Conservation (phyloP, 108 stramenopile genomes). For the Pseudonitzschia multiseries region DNA sequence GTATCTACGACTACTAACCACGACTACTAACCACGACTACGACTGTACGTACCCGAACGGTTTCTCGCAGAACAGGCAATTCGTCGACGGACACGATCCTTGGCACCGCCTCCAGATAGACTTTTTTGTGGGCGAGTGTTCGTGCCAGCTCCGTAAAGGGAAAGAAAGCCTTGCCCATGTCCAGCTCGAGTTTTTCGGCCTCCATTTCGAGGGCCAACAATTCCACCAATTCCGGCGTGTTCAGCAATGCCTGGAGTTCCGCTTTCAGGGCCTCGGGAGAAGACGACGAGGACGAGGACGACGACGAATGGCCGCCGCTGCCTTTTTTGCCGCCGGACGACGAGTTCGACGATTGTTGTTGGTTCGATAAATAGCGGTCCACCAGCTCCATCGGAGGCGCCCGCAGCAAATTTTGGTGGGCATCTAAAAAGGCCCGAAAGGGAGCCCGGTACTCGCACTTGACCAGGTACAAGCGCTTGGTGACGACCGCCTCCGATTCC, state of each 20-base stretch:
- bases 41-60: slow-evolving; percentile 59
- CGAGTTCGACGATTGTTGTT: slow-evolving; percentile 14
- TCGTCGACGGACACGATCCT: slow-evolving; percentile 48
- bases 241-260: slow-evolving; percentile 45
- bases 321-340: not conserved
- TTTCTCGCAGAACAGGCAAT: slow-evolving; percentile 51
- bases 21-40: too few species aligned
- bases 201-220: slow-evolving; percentile 67
- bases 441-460: slow-evolving; percentile 90
- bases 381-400: slow-evolving; percentile 78
- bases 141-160: slow-evolving; percentile 78
- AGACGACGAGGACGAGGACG: not conserved
- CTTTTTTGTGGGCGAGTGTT: slow-evolving; percentile 57
- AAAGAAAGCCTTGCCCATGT: slow-evolving; percentile 68
- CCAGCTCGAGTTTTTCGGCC: slow-evolving; percentile 66
- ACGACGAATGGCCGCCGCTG: not conserved
- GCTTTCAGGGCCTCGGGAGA: slow-evolving; percentile 8
- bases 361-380: slow-evolving; percentile 41
- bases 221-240: slow-evolving; percentile 70
- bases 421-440: slow-evolving; percentile 81
- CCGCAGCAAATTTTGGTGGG: slow-evolving; percentile 67
- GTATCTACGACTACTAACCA: too few species aligned
- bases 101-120: slow-evolving; percentile 52
- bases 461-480: slow-evolving; percentile 84
- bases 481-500: slow-evolving; percentile 73